phyloP scores from a whole-genome alignment of 1,284 basidiomycete species.

The Moniliella sp. region DNA sequence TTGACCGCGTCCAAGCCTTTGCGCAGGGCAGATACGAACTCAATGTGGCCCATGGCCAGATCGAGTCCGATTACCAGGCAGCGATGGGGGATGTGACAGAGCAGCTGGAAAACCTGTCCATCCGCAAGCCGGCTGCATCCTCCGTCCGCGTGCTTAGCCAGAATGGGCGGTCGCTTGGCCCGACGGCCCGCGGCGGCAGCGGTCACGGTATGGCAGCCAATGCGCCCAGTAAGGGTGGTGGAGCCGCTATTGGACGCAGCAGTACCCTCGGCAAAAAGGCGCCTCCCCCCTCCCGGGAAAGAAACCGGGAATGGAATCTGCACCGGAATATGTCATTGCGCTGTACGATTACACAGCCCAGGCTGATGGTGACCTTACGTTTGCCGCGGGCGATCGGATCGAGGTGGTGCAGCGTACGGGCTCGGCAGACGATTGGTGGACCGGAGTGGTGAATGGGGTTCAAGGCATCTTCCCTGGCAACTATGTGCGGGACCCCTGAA shows the following conservation, averaged over 20 bases:
- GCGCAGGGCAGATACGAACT: conserved; percentile 57
- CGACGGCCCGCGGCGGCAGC: neutral
- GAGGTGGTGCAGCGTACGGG: conserved; percentile 67
- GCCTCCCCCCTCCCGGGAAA: conserved; percentile 63
- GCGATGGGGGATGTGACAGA: conserved; percentile 59
- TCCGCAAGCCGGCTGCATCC: conserved; percentile 15
- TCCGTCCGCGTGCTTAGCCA: conserved; percentile 8
- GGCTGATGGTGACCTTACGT: conserved; percentile 66
- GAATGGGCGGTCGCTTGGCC: neutral
- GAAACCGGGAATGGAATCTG: conserved; percentile 46
- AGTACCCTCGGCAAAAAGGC: conserved; percentile 45
- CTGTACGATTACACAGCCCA: conserved; percentile 74
- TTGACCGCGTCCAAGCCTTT: conserved; percentile 76
- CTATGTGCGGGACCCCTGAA: neutral
- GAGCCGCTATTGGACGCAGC: conserved; percentile 1
- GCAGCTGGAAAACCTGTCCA: conserved; percentile 29
- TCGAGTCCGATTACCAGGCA: conserved; percentile 55
- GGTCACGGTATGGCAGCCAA: conserved; percentile 7
- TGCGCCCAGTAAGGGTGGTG: conserved; percentile 7
- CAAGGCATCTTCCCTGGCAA: conserved; percentile 65
- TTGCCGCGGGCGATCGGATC: conserved; percentile 75
- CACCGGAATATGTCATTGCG: conserved; percentile 57
- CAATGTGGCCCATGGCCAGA: conserved; percentile 43
- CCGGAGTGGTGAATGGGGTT: conserved; percentile 58
- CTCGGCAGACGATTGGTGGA: conserved; percentile 93